Evolutionary conservation across 768 basidiomycete species (phyloP), one percentile per base, ranked within the genome.

Genomic region (Ramaria sp.): DNA sequence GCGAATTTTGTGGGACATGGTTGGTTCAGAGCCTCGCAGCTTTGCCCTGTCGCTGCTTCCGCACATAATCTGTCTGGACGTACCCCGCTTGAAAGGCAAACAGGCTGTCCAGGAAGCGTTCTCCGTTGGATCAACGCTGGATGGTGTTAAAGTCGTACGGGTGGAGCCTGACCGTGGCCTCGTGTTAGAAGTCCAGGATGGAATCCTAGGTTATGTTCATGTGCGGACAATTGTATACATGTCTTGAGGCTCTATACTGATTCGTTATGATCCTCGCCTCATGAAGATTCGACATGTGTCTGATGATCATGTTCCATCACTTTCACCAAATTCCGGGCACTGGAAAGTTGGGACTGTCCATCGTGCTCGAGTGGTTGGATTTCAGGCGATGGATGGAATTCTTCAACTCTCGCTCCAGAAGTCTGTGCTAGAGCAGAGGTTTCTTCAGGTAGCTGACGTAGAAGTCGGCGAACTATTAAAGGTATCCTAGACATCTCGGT

Each of bases 231-330:
- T 41, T 1, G 38, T 38, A 24, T 44, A 24, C 12, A 22, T 20
- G 50, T 58, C 18, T 50, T 55, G n/a, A 55, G 45, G 38, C 55
- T 45, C 42, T 48, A 32, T 34, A 30, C 20, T 56, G 13, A 39
- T 24, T 34, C 5, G 4, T 50, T 47, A n/a, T 49, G 20, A 30
- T 43, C 32, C 32, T 34, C 30, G 15, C 25, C 13, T 54, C 27
- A 18, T 48, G 13, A 60, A 98, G 92, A 96, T 99, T 61, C 96
- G 95, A 10, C 91, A 96, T 65, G 74, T 86, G 44, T 88, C 91
- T 8, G 93, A 98, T 64, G 88, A 93, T 44, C 91, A 91, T 64
- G 72, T 92, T n/a, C 78, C 85, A 15, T 75, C 82, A n/a, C 70
- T 96, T 22, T 79, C 86, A 5, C 56, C 69, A 5, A 67, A 75